A percentile compares a stretch with the other conserved stretches of the same genome.
These are phyloP conservation scores for Eucalyptus grandis DNA, from an alignment of 345 rosid species.

Conservation along the genomic window DNA sequence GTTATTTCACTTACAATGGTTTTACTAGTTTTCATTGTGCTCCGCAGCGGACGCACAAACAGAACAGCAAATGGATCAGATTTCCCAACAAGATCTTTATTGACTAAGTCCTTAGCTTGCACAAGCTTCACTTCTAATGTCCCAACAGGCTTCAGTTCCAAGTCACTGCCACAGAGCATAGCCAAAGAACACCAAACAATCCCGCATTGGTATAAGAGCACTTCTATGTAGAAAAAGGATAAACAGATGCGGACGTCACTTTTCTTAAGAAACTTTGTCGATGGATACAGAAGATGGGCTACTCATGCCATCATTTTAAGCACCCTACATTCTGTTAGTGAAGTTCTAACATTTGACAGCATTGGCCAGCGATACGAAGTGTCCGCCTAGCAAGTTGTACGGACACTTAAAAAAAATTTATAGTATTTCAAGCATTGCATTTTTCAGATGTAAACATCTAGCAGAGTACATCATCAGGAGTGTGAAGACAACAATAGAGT, in stretches of 20 bases:
- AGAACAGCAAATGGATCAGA: slow-evolving; percentile 83
- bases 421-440: neutral
- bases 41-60: slow-evolving; percentile 66
- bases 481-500: neutral
- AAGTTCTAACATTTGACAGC: neutral
- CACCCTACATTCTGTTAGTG: neutral
- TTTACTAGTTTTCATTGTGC: slow-evolving; percentile 66
- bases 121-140: slow-evolving; percentile 83
- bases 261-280: neutral
- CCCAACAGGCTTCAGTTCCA: slow-evolving; percentile 87
- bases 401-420: neutral
- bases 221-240: neutral
- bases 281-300: neutral
- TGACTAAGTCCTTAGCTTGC: slow-evolving; percentile 73
- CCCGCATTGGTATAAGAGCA: neutral
- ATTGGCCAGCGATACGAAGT: neutral
- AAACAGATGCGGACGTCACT: neutral
- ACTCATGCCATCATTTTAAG: neutral
- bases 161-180: slow-evolving; percentile 24
- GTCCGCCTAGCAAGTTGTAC: neutral
- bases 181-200: neutral
- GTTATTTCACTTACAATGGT: slow-evolving; percentile 38
- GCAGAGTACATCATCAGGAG: neutral
- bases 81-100: slow-evolving; percentile 85
- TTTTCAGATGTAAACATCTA: neutral